Evolutionary conservation across 2,329 filamentous ascomycete genomes (phyloP), one percentile per base, ranked within the genome.

Genomic region (Calonectria pseudoturangicola): DNA sequence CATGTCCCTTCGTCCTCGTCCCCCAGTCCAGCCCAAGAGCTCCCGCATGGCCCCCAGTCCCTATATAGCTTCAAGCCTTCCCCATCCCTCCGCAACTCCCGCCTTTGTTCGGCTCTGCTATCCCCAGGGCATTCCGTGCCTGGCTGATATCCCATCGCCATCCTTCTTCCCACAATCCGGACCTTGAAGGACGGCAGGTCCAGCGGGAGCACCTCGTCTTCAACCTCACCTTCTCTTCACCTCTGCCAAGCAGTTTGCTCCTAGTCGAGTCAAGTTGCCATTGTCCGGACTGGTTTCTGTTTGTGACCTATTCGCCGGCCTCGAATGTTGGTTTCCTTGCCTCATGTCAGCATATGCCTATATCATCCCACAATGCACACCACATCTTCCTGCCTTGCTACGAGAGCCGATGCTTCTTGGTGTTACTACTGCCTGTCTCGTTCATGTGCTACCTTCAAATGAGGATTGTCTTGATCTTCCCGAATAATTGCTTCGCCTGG

Each of bases 1-100:
- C 64, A 48, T 66, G 47, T 71, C 18, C 73, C 72, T 76, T 76
- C 73, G 70, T 75, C 70, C 45, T 48, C 45, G 45, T 48, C 65
- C 71, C 71, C 72, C 66, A 64, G 68, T 71, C 62, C 72, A 60
- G 65, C 60, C 71, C 60, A 72, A 65, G 62, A 58, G 63, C 70
- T 74, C 60, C 64, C 64, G 62, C 56, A 56, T 51, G 56, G 56
- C 74, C 71, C 77, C 77, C 72, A 79, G 77, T 79, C 76, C 75
- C 76, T 79, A 79, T 79, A 79, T 79, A 79, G 78, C 78, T 77
- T 79, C 77, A 79, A 77, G 33, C 58, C 65, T 68, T 66, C 76
- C 76, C 77, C 76, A 48, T 65, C 71, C 66, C 36, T 68, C 70
- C 51, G 64, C 63, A 67, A 64, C 72, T 71, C 72, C 71, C 62